A percentile compares a stretch with the other conserved stretches of the same genome.
phyloP scores from a whole-genome alignment of 768 basidiomycete species.

The Boletus coccyginus region DNA sequence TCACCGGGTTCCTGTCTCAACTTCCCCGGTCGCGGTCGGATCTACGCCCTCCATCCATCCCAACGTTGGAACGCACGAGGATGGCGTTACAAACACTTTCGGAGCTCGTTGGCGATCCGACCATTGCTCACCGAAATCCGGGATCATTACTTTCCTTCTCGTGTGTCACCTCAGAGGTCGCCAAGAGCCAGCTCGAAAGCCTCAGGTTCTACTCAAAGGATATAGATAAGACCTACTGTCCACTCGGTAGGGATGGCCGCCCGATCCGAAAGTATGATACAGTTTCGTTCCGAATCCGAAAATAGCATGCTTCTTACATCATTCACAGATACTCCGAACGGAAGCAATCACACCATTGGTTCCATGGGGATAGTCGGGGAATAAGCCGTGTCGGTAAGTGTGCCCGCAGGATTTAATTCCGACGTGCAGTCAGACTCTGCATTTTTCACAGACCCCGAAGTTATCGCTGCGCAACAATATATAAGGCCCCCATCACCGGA shows the following conservation, averaged over 20 bases:
- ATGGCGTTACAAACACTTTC: conserved; percentile 53
- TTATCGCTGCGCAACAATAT: conserved; percentile 19
- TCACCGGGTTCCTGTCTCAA: conserved; percentile 58
- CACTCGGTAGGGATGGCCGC: conserved; percentile 54
- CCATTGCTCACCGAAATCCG: conserved; percentile 51
- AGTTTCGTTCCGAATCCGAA: not conserved
- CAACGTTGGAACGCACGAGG: conserved; percentile 49
- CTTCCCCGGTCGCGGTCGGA: conserved; percentile 51
- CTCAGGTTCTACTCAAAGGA: conserved; percentile 47
- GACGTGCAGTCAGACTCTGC: conserved; percentile 1
- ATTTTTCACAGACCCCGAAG: conserved; percentile 19
- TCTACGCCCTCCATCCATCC: conserved; percentile 34
- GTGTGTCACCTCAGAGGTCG: conserved; percentile 50
- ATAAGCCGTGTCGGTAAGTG: conserved; percentile 53
- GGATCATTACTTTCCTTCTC: conserved; percentile 67
- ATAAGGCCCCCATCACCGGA: conserved; percentile 23
- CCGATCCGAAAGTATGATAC: conserved; percentile 57
- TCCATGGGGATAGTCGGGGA: conserved; percentile 53
- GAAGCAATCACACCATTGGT: conserved; percentile 55
- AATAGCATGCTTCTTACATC: conserved; percentile 1
- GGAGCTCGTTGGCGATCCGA: conserved; percentile 45
- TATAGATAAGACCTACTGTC: conserved; percentile 48
- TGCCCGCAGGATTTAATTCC: not conserved
- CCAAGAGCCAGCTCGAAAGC: conserved; percentile 49
- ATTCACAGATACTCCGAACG: conserved; percentile 56